Percentiles rank a stretch among this genome's conserved stretches.
phyloP scores from a whole-genome alignment of 352 stramenopile species.

The Pythium sukuiense region DNA sequence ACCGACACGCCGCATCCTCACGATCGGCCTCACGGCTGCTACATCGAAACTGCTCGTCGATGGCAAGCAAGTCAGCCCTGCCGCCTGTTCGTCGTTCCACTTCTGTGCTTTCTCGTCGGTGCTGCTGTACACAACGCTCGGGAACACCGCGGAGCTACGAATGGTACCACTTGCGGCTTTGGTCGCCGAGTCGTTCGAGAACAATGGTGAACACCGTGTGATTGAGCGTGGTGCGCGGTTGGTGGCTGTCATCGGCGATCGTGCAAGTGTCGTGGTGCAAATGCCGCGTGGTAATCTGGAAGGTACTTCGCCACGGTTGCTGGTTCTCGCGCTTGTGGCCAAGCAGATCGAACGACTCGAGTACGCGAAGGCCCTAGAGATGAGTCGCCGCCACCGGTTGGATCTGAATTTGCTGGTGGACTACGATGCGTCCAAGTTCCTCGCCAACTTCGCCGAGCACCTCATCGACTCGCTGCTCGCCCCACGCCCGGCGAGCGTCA shows the following conservation, averaged over 20 bases:
- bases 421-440: slow-evolving; percentile 45
- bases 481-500: slow-evolving; percentile 33
- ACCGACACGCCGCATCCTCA: slow-evolving; percentile 14
- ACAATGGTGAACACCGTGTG: slow-evolving; percentile 31
- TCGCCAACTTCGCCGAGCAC: slow-evolving; percentile 31
- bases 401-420: slow-evolving; percentile 82
- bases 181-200: slow-evolving; percentile 2
- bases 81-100: slow-evolving; percentile 62
- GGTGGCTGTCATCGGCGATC: slow-evolving; percentile 51
- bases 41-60: slow-evolving; percentile 59
- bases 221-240: slow-evolving; percentile 68
- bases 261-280: slow-evolving; percentile 65
- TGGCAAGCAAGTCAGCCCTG: slow-evolving; percentile 33
- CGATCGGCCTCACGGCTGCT: slow-evolving; percentile 43
- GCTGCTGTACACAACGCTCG: slow-evolving; percentile 68
- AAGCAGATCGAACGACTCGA: slow-evolving; percentile 41
- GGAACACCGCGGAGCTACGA: slow-evolving; percentile 52
- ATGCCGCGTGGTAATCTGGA: slow-evolving; percentile 81
- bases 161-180: slow-evolving; percentile 44
- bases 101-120: slow-evolving; percentile 40
- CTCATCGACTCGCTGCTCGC: slow-evolving; percentile 38
- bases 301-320: slow-evolving; percentile 53
- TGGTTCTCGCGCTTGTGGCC: slow-evolving; percentile 53
- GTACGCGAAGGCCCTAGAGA: slow-evolving; percentile 57
- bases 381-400: slow-evolving; percentile 73